Percentiles rank a stretch among this genome's conserved stretches.
Conservation (phyloP, 495 filamentous ascomycete genomes). For the Hypomontagnella monticulosa region DNA sequence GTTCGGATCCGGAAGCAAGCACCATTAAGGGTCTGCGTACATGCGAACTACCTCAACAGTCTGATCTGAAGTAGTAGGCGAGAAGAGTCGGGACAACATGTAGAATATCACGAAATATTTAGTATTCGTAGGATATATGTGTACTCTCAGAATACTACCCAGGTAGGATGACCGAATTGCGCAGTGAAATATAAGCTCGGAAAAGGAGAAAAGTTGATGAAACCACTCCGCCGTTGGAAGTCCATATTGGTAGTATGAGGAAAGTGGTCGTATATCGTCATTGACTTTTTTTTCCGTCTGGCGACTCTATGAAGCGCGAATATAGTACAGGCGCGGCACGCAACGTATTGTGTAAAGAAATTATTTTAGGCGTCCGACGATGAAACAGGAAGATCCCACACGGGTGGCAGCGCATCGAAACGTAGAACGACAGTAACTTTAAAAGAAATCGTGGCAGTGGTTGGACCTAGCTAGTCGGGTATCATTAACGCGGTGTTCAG, state of each 20-base stretch:
- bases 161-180: too few species aligned
- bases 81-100: too few species aligned
- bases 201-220: too few species aligned
- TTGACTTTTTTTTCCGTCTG: slow-evolving; percentile 11
- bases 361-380: slow-evolving; percentile 11
- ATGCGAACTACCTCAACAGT: too few species aligned
- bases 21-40: too few species aligned
- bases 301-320: slow-evolving; percentile 24
- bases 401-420: not conserved
- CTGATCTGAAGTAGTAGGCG: too few species aligned
- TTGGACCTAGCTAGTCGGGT: not conserved
- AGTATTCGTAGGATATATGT: too few species aligned
- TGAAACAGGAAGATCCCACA: slow-evolving; percentile 7
- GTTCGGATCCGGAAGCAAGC: too few species aligned
- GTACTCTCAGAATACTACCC: too few species aligned
- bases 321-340: slow-evolving; percentile 34
- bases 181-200: too few species aligned
- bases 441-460: not conserved
- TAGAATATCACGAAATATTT: too few species aligned
- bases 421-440: not conserved
- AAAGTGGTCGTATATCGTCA: slow-evolving; percentile 22
- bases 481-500: slow-evolving; percentile 2
- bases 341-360: slow-evolving; percentile 17
- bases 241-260: not conserved
- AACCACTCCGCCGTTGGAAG: not conserved